Evolutionary conservation across 108 stramenopile genomes (phyloP), one percentile per base, ranked within the genome.

Genomic region (Nitzschia palea): DNA sequence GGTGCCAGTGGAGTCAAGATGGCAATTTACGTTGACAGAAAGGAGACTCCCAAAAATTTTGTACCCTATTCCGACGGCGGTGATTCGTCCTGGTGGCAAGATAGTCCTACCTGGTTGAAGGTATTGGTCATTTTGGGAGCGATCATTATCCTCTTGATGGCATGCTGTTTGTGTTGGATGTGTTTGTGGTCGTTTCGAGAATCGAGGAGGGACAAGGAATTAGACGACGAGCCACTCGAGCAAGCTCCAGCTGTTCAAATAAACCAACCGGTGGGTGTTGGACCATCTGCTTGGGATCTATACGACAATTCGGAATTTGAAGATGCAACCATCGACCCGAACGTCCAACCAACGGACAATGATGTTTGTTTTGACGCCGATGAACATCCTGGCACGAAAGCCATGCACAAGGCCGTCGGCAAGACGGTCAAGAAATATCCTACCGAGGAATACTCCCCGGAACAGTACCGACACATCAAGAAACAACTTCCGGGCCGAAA

Each of bases 301-400:
- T 55, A 28, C 12, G 54, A 55, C 25, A 8, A 9, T 4, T 29
- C 6, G 27, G 54, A 26, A 55, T 6, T 29, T 14, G 4, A 60
- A 43, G 32, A 60, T 2, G 40, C 40, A 5, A 3, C 55, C 14
- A 14, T 23, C 26, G 55, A 34, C 4, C n/a, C 20, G 0, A 25
- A n/a, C 0, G 25, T 14, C 20, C 31, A 60, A 42, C 70, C 70
- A 18, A 61, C 12, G 23, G 34, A 70, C 0, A 31, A 62, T 23
- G 59, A 70, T 27, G 44, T 70, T 53, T 70, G 70, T 33, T 70
- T 70, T 40, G 60, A 62, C 3, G 60, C 51, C 20, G 36, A 61
- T 14, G 29, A 62, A 27, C 70, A 70, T 50, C 70, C 50, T 6
- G 70, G 70, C 17, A 70, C 70, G 35, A 27, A 54, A 48, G 70